Conservation (phyloP, 352 stramenopile species). For the Globisporangium irregulare region DNA sequence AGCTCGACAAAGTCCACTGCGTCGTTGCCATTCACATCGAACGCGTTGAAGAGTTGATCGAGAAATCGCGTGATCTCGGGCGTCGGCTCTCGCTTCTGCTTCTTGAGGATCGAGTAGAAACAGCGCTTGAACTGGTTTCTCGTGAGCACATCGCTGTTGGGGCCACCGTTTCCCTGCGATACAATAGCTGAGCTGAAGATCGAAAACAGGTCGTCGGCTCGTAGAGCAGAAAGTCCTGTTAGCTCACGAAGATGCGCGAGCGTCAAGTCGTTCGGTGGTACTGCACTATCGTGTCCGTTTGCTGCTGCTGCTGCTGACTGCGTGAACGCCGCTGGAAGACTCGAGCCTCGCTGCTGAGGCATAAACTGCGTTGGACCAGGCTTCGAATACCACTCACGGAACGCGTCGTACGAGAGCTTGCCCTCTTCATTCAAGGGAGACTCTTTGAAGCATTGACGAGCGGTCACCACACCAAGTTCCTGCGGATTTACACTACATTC, state of each 20-base stretch:
- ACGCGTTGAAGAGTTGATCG: conserved; percentile 72
- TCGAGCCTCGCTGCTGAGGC: not conserved
- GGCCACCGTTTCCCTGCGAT: not conserved
- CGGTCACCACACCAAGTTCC: conserved; percentile 65
- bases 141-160: conserved; percentile 34
- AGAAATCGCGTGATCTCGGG: conserved; percentile 55
- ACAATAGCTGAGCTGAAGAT: conserved; percentile 40
- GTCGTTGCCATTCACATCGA: conserved; percentile 68
- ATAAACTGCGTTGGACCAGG: conserved; percentile 47
- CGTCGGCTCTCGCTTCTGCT: conserved; percentile 49
- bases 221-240: conserved; percentile 49
- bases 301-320: conserved; percentile 5
- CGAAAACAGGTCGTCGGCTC: conserved; percentile 56
- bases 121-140: conserved; percentile 66
- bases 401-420: conserved; percentile 71
- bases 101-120: conserved; percentile 63
- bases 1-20: conserved; percentile 79
- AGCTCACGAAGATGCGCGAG: conserved; percentile 41
- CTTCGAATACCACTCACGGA: conserved; percentile 77
- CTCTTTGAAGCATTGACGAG: conserved; percentile 74
- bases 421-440: conserved; percentile 58
- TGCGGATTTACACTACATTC: conserved; percentile 47
- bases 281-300: not conserved
- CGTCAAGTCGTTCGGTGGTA: conserved; percentile 16
- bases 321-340: conserved; percentile 4